These are phyloP conservation scores for Polyporus tsugae DNA, from an alignment of 1,284 basidiomycete genomes.

Conservation along the genomic window DNA sequence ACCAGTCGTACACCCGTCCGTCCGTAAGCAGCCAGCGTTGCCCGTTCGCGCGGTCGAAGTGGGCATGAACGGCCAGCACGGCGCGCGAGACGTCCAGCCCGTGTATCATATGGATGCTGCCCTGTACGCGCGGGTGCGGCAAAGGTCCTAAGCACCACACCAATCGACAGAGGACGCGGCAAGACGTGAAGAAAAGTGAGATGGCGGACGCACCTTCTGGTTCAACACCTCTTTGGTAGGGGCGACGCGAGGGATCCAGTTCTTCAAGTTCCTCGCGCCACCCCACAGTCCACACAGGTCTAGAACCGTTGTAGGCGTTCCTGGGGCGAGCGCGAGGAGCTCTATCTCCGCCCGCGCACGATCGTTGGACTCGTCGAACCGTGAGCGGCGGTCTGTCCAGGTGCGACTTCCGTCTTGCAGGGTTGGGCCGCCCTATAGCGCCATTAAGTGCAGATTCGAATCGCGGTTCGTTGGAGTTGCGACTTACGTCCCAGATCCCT, in stretches of 20 bases:
- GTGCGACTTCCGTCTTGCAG: conserved; percentile 18
- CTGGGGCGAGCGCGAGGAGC: conserved; percentile 55
- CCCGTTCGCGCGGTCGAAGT: conserved; percentile 52
- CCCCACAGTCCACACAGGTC: conserved; percentile 74
- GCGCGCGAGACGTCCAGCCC: conserved; percentile 65
- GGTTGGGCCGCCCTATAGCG: conserved; percentile 27
- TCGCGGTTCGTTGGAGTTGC: background rate
- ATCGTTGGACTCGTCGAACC: conserved; percentile 48
- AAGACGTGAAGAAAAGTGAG: background rate
- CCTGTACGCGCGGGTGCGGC: conserved; percentile 46
- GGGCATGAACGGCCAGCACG: conserved; percentile 58
- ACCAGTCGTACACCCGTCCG: conserved; percentile 71
- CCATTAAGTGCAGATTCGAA: too few species aligned
- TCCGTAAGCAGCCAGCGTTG: conserved; percentile 68
- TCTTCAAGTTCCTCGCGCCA: conserved; percentile 53
- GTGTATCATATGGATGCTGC: conserved; percentile 67
- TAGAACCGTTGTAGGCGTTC: conserved; percentile 59
- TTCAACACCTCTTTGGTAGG: conserved; percentile 61
- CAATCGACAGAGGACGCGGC: background rate
- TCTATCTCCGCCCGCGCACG: conserved; percentile 62
- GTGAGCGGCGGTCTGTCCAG: conserved; percentile 61
- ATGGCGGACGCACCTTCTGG: conserved; percentile 49
- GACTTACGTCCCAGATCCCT: conserved; percentile 67
- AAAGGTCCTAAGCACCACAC: background rate
- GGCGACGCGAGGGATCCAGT: conserved; percentile 61